Evolutionary conservation across 2,329 filamentous ascomycete genomes (phyloP).

Genomic region (Fusarium odoratissimum): DNA sequence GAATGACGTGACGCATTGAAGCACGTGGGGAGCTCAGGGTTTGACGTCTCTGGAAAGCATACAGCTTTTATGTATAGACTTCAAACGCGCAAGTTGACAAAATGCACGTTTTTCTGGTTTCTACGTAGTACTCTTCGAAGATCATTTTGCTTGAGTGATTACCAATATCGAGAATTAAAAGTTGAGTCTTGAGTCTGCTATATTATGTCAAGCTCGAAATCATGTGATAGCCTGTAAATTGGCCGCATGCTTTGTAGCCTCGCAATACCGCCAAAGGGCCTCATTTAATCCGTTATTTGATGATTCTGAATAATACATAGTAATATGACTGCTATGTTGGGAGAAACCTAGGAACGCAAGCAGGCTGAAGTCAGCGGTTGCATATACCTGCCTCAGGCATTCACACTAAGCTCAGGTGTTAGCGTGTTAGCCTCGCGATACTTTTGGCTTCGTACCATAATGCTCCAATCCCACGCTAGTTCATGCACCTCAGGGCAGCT

Average conservation of each 20-base stretch:
- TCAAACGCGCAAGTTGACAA: constrained; percentile 37
- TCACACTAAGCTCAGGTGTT: not conserved
- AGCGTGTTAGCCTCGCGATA: constrained; percentile 34
- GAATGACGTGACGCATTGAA: constrained; percentile 30
- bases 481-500: constrained; percentile 29
- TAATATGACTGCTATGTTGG: not conserved
- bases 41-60: constrained; percentile 24
- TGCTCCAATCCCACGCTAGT: constrained; percentile 34
- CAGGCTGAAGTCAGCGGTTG: not conserved
- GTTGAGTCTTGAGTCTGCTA: not conserved
- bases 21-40: constrained; percentile 13
- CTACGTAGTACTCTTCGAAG: not conserved
- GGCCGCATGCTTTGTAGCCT: not conserved
- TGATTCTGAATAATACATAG: not conserved
- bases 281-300: not conserved
- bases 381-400: constrained; percentile 39
- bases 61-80: constrained; percentile 31
- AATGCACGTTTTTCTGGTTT: constrained; percentile 11
- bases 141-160: not conserved
- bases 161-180: not conserved
- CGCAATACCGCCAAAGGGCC: not conserved
- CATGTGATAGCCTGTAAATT: not conserved
- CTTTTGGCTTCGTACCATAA: not conserved
- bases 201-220: not conserved
- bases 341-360: not conserved